Conservation (phyloP, 192 early-diverging fungal species). For the Mortierella claussenii region DNA sequence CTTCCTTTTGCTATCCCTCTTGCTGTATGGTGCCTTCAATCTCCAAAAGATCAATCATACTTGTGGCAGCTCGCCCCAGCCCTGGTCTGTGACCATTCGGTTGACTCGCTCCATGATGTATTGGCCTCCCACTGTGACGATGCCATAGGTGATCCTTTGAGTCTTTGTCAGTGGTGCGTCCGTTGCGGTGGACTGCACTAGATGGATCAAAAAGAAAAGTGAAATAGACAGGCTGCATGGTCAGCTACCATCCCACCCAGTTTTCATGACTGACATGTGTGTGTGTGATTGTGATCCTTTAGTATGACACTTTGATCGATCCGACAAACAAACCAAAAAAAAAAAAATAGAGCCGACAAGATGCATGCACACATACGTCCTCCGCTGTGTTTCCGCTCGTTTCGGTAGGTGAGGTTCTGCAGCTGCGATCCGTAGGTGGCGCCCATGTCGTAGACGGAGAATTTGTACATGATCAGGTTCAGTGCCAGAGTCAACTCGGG, state of each 20-base stretch:
- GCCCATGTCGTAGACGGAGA: constrained; percentile 77
- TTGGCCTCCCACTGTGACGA: constrained; percentile 75
- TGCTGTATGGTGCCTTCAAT: no score
- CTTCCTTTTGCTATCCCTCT: background rate
- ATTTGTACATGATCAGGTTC: constrained; percentile 74
- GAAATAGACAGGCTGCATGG: background rate
- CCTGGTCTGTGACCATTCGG: constrained; percentile 66
- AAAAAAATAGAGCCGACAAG: background rate
- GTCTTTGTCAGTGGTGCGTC: constrained; percentile 66
- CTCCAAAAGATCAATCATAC: constrained; percentile 22
- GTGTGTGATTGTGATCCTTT: no score
- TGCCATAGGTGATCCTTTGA: constrained; percentile 70
- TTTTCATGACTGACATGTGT: no score
- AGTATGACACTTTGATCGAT: constrained; percentile 1
- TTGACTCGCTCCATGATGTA: constrained; percentile 76
- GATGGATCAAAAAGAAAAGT: background rate
- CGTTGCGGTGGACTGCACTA: constrained; percentile 69
- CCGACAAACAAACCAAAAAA: background rate
- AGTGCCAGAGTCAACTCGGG: constrained; percentile 77
- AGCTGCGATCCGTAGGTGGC: constrained; percentile 86
- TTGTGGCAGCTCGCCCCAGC: constrained; percentile 78
- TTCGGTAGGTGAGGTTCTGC: constrained; percentile 86
- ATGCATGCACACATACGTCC: constrained; percentile 54
- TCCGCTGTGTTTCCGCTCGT: constrained; percentile 69
- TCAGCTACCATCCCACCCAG: background rate